A percentile compares a stretch with the other conserved stretches of the same genome.
Evolutionary conservation across 129 eudicot species (phyloP).

Genomic region (Apium graveolens): DNA sequence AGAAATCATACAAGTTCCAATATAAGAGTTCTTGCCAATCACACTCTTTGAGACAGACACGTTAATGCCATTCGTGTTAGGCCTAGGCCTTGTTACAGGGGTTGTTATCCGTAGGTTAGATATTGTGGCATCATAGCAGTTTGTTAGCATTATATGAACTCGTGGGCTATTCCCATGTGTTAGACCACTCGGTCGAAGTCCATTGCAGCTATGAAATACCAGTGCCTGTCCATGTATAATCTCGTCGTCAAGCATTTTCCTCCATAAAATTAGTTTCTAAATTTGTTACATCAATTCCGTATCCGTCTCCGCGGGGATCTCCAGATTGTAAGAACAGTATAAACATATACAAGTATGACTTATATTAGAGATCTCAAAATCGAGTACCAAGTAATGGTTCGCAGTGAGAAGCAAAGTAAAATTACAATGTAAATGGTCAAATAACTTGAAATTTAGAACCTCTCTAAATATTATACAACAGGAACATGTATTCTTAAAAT

Average conservation of each 20-base stretch:
- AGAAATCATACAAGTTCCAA: conserved; percentile 47
- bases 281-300: not conserved
- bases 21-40: conserved; percentile 38
- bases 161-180: conserved; percentile 51
- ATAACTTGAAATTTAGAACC: not conserved
- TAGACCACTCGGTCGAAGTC: conserved; percentile 41
- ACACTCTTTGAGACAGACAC: conserved; percentile 39
- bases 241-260: not conserved
- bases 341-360: too few relatives aligned
- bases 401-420: too few relatives aligned
- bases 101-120: conserved; percentile 46
- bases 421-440: too few relatives aligned
- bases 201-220: conserved; percentile 43
- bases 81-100: conserved; percentile 58
- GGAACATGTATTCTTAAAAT: not conserved
- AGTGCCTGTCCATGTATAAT: conserved; percentile 30
- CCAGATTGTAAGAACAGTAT: too few relatives aligned
- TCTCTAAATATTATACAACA: too few relatives aligned
- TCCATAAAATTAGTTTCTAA: not conserved
- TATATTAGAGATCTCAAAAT: too few relatives aligned
- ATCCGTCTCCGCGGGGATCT: too few relatives aligned
- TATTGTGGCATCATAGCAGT: too few relatives aligned
- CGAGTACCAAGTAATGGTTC: too few relatives aligned
- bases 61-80: conserved; percentile 64
- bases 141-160: conserved; percentile 36